Percentiles rank a stretch among this genome's conserved stretches.
These are phyloP conservation scores for Euphrasia arctica DNA, from an alignment of 305 asterid species.

Conservation along the genomic window DNA sequence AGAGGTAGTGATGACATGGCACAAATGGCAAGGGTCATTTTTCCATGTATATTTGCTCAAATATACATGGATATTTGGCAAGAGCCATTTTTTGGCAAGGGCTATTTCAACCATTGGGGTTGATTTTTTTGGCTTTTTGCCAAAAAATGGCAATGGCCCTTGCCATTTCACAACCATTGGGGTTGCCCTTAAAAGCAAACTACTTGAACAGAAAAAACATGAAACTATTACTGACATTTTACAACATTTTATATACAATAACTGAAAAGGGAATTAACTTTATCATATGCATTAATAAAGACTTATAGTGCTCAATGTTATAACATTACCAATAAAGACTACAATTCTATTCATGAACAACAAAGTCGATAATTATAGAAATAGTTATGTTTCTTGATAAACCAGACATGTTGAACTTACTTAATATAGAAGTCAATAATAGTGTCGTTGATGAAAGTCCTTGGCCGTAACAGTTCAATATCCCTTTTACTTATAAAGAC, in stretches of 20 bases:
- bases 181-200: conserved; percentile 6
- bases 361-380: neutral
- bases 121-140: no score
- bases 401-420: conserved; percentile 39
- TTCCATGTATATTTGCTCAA: no score
- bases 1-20: no score
- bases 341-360: neutral
- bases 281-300: conserved; percentile 8
- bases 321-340: neutral
- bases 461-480: conserved; percentile 67
- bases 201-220: conserved; percentile 4
- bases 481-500: conserved; percentile 65
- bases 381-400: conserved; percentile 6
- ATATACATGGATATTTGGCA: no score
- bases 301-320: conserved; percentile 8
- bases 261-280: conserved; percentile 8
- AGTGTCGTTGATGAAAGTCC: conserved; percentile 85
- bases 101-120: no score
- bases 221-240: neutral
- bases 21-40: no score
- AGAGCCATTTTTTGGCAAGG: no score
- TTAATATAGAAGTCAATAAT: conserved; percentile 82
- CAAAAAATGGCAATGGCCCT: no score
- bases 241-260: conserved; percentile 3
- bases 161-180: no score